Evolutionary conservation across 805 yeast genomes (phyloP).

Genomic region (Candida namnaoensis): DNA sequence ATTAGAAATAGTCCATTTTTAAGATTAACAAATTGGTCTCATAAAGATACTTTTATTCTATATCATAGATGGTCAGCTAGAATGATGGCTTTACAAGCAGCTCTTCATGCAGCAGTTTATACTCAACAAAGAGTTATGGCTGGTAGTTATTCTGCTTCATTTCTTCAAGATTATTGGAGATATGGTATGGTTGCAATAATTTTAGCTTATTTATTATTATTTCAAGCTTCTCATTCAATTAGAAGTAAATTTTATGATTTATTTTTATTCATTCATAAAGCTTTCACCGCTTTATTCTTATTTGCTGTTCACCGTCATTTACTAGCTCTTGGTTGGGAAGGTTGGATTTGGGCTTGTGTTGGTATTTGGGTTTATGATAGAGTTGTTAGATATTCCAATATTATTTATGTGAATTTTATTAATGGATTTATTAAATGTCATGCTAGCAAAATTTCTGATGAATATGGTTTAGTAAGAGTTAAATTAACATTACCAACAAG

Average conservation of each 20-base stretch:
- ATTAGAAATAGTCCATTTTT: slow-evolving; percentile 67
- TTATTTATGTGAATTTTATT: too few relatives aligned
- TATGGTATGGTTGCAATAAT: slow-evolving; percentile 44
- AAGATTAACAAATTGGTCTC: slow-evolving; percentile 49
- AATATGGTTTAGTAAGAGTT: slow-evolving; percentile 30
- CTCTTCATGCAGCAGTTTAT: slow-evolving; percentile 52
- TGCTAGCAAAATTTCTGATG: slow-evolving; percentile 18
- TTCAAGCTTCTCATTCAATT: slow-evolving; percentile 39
- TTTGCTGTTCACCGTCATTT: slow-evolving; percentile 56
- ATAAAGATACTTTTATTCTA: slow-evolving; percentile 40
- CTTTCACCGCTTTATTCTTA: slow-evolving; percentile 44
- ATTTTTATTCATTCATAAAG: slow-evolving; percentile 49
- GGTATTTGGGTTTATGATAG: slow-evolving; percentile 71
- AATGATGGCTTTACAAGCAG: slow-evolving; percentile 33
- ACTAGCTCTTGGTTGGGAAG: slow-evolving; percentile 38
- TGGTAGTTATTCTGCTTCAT: slow-evolving; percentile 32
- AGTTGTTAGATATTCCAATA: slow-evolving; percentile 42
- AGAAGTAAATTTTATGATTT: slow-evolving; percentile 52
- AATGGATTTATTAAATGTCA: slow-evolving; percentile 57
- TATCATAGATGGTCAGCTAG: slow-evolving; percentile 65
- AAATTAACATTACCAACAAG: slow-evolving; percentile 31
- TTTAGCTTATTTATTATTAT: slow-evolving; percentile 31
- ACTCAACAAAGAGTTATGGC: slow-evolving; percentile 34
- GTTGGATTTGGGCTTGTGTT: slow-evolving; percentile 42
- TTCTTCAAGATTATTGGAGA: slow-evolving; percentile 34